Conservation (phyloP, 164 flowering plant genomes). For the Umbilicus rupestris region DNA sequence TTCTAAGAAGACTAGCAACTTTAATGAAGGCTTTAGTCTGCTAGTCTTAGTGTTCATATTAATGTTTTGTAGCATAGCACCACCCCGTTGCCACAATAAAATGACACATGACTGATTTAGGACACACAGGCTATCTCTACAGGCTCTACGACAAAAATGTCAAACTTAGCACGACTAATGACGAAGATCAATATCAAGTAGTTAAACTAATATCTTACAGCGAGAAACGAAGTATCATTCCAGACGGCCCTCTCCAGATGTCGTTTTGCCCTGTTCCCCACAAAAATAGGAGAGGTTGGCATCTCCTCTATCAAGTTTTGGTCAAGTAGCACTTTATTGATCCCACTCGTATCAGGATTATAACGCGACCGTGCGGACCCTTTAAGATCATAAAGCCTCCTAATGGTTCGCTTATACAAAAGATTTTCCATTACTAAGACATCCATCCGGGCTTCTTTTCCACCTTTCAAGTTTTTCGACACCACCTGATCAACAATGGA, state of each 20-base stretch:
- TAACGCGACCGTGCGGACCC: conserved; percentile 90
- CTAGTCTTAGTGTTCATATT: not conserved
- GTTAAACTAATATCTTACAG: no score
- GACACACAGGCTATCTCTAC: no score
- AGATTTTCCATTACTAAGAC: conserved; percentile 95
- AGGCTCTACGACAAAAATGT: not conserved
- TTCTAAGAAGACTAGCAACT: no score
- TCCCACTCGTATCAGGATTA: conserved; percentile 79
- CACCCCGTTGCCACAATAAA: not conserved
- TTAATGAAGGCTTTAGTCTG: no score
- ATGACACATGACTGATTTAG: not conserved
- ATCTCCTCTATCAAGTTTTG: conserved; percentile 24
- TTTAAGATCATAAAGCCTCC: conserved; percentile 87
- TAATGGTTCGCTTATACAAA: conserved; percentile 57
- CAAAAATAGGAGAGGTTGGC: conserved; percentile 98
- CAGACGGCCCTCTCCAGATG: conserved; percentile 95
- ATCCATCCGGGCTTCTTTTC: conserved; percentile 84
- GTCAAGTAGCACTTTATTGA: conserved; percentile 11
- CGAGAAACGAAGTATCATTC: conserved; percentile 61
- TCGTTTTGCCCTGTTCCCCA: conserved; percentile 92
- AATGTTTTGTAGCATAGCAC: not conserved
- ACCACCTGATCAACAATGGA: conserved; percentile 42
- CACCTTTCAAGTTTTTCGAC: conserved; percentile 73
- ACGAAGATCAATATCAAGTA: not conserved
- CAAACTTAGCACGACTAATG: not conserved